Percentiles rank a stretch among this genome's conserved stretches.
phyloP scores from a whole-genome alignment of 1,284 basidiomycete genomes.

The Papiliotrema nemorosa region DNA sequence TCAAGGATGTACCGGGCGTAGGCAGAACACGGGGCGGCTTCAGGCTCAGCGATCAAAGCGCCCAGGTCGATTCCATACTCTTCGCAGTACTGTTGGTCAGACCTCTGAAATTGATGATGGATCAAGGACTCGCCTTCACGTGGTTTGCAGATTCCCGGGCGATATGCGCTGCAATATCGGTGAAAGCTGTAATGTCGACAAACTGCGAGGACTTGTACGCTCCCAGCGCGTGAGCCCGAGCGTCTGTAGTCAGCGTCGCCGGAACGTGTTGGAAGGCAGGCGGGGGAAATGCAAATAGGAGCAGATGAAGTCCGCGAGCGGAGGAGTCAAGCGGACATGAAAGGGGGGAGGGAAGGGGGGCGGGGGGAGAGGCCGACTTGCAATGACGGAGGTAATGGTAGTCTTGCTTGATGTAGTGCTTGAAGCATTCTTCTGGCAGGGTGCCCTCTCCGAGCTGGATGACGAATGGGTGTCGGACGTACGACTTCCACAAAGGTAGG shows the following conservation, averaged over 20 bases:
- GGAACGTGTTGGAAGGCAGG: too few relatives aligned
- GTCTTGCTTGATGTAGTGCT: slow-evolving; percentile 75
- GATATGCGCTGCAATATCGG: slow-evolving; percentile 64
- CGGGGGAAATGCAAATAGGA: too few relatives aligned
- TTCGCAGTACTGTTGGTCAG: slow-evolving; percentile 58
- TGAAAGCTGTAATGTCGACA: slow-evolving; percentile 62
- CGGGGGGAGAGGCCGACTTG: slow-evolving; percentile 11
- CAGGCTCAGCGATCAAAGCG: slow-evolving; percentile 61
- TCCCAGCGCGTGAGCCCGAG: slow-evolving; percentile 59
- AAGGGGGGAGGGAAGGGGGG: slow-evolving; percentile 2
- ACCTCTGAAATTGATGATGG: neutral
- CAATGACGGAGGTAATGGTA: slow-evolving; percentile 54
- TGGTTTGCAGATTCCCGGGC: slow-evolving; percentile 71
- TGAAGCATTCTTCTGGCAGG: slow-evolving; percentile 63
- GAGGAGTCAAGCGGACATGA: too few relatives aligned
- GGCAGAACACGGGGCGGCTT: slow-evolving; percentile 68
- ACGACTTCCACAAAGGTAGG: slow-evolving; percentile 63
- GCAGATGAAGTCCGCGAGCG: too few relatives aligned
- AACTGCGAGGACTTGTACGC: slow-evolving; percentile 72
- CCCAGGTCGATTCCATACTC: slow-evolving; percentile 63
- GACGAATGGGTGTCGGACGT: slow-evolving; percentile 78
- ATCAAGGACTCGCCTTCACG: slow-evolving; percentile 46
- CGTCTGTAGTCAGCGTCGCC: too few relatives aligned
- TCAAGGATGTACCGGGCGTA: slow-evolving; percentile 85
- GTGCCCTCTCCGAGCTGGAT: slow-evolving; percentile 67